These are phyloP conservation scores for Candida maltosa DNA, from an alignment of 805 yeast genomes.

Conservation along the genomic window DNA sequence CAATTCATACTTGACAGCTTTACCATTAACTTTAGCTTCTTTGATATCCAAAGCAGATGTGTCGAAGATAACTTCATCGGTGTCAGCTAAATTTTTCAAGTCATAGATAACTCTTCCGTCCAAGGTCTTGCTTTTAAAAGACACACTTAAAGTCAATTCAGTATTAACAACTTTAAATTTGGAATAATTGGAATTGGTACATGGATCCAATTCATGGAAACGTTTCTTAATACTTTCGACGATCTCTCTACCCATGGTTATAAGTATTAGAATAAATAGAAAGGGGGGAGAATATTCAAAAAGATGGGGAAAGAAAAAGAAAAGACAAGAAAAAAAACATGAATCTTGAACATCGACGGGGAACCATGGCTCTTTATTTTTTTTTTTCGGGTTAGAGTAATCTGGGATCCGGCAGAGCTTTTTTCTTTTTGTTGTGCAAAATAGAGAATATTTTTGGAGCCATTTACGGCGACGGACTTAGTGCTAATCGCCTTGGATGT, in stretches of 20 bases:
- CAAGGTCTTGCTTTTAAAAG: slow-evolving; percentile 20
- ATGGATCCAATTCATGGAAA: slow-evolving; percentile 19
- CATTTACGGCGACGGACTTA: too few relatives aligned
- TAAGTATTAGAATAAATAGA: too few relatives aligned
- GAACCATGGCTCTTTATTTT: neutral
- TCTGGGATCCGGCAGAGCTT: too few relatives aligned
- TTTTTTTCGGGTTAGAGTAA: too few relatives aligned
- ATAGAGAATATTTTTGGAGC: too few relatives aligned
- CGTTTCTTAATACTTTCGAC: slow-evolving; percentile 6
- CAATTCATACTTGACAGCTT: slow-evolving; percentile 8
- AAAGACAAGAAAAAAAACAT: too few relatives aligned
- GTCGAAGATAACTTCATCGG: slow-evolving; percentile 18
- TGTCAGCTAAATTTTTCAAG: slow-evolving; percentile 10
- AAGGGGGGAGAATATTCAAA: neutral
- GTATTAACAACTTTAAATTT: slow-evolving; percentile 18
- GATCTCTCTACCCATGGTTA: too few relatives aligned
- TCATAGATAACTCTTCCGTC: slow-evolving; percentile 20
- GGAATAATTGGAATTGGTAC: slow-evolving; percentile 27
- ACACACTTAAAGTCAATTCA: slow-evolving; percentile 18
- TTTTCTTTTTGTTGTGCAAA: too few relatives aligned
- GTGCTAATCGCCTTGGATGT: too few relatives aligned
- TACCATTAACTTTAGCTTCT: slow-evolving; percentile 17
- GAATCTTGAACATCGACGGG: neutral
- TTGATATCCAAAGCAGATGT: slow-evolving; percentile 22
- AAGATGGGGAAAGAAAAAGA: neutral